Evolutionary conservation across 345 rosid genomes (phyloP).

Genomic region (Moricandia arvensis): DNA sequence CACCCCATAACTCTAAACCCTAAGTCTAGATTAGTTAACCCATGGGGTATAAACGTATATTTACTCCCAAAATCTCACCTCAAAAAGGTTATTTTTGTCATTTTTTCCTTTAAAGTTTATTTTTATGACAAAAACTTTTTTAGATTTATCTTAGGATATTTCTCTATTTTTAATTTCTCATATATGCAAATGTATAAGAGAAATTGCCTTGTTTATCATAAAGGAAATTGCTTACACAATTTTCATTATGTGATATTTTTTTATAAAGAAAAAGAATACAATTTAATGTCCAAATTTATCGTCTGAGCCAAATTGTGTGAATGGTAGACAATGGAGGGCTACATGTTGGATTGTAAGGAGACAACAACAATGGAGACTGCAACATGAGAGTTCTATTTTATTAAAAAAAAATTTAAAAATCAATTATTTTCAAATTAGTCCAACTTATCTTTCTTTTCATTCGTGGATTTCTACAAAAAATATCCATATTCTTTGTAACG

Average conservation of each 20-base stretch:
- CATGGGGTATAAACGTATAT: no score
- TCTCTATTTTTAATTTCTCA: no score
- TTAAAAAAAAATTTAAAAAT: background rate
- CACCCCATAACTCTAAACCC: no score
- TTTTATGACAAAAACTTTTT: no score
- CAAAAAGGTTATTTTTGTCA: no score
- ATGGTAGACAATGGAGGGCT: conserved; percentile 54
- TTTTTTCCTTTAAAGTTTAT: no score
- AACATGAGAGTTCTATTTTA: conserved; percentile 32
- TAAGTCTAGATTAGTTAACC: no score
- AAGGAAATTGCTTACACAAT: background rate
- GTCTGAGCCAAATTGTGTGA: conserved; percentile 16
- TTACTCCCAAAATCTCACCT: no score
- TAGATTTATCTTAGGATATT: no score
- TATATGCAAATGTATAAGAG: background rate
- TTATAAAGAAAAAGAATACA: background rate
- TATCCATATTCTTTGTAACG: no score
- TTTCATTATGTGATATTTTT: background rate
- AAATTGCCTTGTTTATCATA: background rate
- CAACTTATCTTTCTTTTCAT: conserved; percentile 18
- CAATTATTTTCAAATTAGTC: conserved; percentile 1
- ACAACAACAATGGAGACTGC: conserved; percentile 56
- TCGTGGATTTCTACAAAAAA: conserved; percentile 9
- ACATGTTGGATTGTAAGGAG: conserved; percentile 56
- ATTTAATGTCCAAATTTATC: conserved; percentile 7